Base-by-base conservation (phyloP, 2,329 filamentous ascomycete genomes). In the Neofusicoccum cordaticola region DNA sequence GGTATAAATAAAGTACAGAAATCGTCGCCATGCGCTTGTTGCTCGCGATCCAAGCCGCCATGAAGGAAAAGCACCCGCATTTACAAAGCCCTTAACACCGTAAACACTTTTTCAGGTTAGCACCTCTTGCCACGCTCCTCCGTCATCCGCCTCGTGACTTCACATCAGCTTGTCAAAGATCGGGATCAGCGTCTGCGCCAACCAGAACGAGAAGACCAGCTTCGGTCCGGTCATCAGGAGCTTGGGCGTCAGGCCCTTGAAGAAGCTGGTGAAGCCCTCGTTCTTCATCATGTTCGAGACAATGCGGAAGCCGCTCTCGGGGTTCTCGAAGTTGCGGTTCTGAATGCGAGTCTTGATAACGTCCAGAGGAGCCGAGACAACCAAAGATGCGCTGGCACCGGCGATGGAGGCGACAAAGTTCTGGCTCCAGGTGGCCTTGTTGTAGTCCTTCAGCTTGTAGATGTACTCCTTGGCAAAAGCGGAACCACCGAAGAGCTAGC, bases 161-260 rank as follows among this genome's bases (percentile, higher is more conserved):
- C 45, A 87, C 77, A 88, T 80, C 66, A 88, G 76, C 78, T 88
- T 87, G 73, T 87, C 91, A 79, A 98, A 98, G 44, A 93, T 90
- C 60, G 95, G 95, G 75, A 99, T 99, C 73, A 99, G 84, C 35
- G 95, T 98, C 84, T 99, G 95, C 65, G 95, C 95, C 75, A 99
- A 88, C 95, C 95, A 99, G 88, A 99, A 99, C 67, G 93, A 97
- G 84, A 99, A 99, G 68, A 98, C 95, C 67, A 99, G 86, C 86
- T 99, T 99, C 68, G 95, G 95, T 27, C 95, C 96, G 15, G 95
- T 99, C 95, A 99, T 99, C 74, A 99, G 86, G 69, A 99, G 88
- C 90, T 99, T 99, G 68, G 95, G 95, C 57, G 93, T 90, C 69
- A 99, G 81, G 48, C 95, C 95, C 87, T 99, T 99, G 88, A 99